These are phyloP conservation scores for Croton setiger DNA, from an alignment of 441 rosid species.

Conservation along the genomic window DNA sequence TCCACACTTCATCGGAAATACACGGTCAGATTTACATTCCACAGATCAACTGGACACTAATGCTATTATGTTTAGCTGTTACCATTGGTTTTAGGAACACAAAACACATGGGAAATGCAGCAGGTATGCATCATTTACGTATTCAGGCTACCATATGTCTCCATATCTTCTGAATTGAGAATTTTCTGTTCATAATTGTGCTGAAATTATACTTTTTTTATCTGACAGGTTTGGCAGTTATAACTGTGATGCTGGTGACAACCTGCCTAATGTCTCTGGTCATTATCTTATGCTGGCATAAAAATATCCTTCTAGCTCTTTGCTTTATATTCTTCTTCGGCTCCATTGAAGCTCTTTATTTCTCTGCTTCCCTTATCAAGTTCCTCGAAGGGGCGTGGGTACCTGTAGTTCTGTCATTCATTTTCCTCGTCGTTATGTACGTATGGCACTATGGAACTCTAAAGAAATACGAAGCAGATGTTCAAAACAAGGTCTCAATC, in stretches of 20 bases:
- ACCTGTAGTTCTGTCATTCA: slow-evolving; percentile 70
- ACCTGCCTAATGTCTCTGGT: slow-evolving; percentile 94
- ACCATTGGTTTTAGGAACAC: slow-evolving; percentile 93
- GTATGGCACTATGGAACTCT: slow-evolving; percentile 85
- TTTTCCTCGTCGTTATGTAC: slow-evolving; percentile 73
- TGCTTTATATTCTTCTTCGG: slow-evolving; percentile 73
- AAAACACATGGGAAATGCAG: slow-evolving; percentile 78
- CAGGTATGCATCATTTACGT: too few relatives aligned
- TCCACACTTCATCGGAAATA: slow-evolving; percentile 92
- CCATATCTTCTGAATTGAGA: too few relatives aligned
- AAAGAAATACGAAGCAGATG: slow-evolving; percentile 75
- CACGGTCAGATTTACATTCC: slow-evolving; percentile 98
- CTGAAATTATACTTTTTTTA: too few relatives aligned
- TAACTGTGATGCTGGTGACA: slow-evolving; percentile 95
- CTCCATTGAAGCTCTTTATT: slow-evolving; percentile 81
- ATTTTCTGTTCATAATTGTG: too few relatives aligned
- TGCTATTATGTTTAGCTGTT: slow-evolving; percentile 84
- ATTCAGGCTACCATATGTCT: too few relatives aligned
- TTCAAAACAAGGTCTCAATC: slow-evolving; percentile 85
- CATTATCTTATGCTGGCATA: slow-evolving; percentile 89
- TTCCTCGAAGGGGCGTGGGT: slow-evolving; percentile 98
- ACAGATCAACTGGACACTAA: slow-evolving; percentile 89
- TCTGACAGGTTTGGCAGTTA: slow-evolving; percentile 98
- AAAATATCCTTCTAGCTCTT: slow-evolving; percentile 59
- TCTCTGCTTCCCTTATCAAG: slow-evolving; percentile 85